A percentile compares a stretch with the other conserved stretches of the same genome.
Evolutionary conservation across 2,329 filamentous ascomycete genomes (phyloP).

Genomic region (Ceratocystis albifundus): DNA sequence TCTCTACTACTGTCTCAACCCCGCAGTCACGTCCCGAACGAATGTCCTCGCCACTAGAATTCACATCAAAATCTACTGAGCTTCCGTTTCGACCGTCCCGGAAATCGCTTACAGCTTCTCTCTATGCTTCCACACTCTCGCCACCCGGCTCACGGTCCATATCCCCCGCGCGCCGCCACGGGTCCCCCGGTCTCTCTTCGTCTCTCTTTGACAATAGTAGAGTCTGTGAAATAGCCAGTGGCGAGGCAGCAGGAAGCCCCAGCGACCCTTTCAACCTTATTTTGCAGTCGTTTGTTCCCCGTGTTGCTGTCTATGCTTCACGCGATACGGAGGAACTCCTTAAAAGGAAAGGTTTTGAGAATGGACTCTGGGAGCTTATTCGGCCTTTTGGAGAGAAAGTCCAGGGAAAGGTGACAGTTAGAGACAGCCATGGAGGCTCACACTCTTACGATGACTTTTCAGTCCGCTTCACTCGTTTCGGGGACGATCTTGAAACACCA

Average conservation of each 20-base stretch:
- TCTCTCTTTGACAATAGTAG: slow-evolving; percentile 45
- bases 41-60: slow-evolving; percentile 21
- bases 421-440: slow-evolving; percentile 80
- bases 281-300: slow-evolving; percentile 74
- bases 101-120: slow-evolving; percentile 44
- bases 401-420: slow-evolving; percentile 74
- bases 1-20: slow-evolving; percentile 52
- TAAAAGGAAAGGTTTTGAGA: slow-evolving; percentile 69
- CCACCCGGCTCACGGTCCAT: slow-evolving; percentile 55
- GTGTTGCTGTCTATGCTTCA: slow-evolving; percentile 79
- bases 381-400: slow-evolving; percentile 84
- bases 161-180: slow-evolving; percentile 53
- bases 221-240: slow-evolving; percentile 28
- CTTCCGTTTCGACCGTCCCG: slow-evolving; percentile 32
- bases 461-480: slow-evolving; percentile 69
- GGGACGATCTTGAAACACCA: slow-evolving; percentile 44
- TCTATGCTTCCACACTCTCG: slow-evolving; percentile 56
- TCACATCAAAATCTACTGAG: slow-evolving; percentile 15
- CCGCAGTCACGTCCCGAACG: slow-evolving; percentile 38
- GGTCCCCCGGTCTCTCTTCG: slow-evolving; percentile 43
- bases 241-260: slow-evolving; percentile 36
- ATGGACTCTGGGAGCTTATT: slow-evolving; percentile 73
- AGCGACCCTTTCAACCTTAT: slow-evolving; percentile 55
- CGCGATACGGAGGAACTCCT: slow-evolving; percentile 72
- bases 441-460: slow-evolving; percentile 80